Conservation (phyloP, 148 eudicot genomes). For the Selenicereus undatus region DNA sequence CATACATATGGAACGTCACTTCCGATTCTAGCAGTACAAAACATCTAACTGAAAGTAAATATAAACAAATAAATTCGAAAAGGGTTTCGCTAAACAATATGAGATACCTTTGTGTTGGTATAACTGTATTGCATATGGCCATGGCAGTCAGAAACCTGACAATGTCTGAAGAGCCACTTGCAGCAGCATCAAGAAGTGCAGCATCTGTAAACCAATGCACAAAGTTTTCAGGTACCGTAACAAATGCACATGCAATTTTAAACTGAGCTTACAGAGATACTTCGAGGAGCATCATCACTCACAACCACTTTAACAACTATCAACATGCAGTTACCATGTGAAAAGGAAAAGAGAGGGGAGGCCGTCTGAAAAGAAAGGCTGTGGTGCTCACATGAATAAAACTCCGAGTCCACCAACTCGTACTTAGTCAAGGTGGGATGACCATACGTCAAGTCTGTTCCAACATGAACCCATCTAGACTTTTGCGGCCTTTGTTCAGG, state of each 20-base stretch:
- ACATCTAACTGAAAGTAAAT: background rate
- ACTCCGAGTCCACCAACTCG: background rate
- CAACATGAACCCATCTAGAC: background rate
- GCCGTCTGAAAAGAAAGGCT: background rate
- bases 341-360: background rate
- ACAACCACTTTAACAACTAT: background rate
- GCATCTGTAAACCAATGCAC: slow-evolving; percentile 45
- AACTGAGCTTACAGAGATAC: background rate
- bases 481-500: background rate
- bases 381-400: background rate
- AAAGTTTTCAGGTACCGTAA: slow-evolving; percentile 18
- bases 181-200: slow-evolving; percentile 63
- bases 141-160: slow-evolving; percentile 71
- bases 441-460: background rate
- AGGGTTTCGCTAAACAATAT: background rate
- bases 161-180: slow-evolving; percentile 65
- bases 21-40: slow-evolving; percentile 10
- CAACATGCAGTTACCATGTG: background rate
- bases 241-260: slow-evolving; percentile 12
- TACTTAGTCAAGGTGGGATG: background rate
- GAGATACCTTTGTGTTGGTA: slow-evolving; percentile 71
- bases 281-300: background rate
- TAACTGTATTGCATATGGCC: slow-evolving; percentile 92
- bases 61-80: background rate
- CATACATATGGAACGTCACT: background rate